Conservation (phyloP, 805 yeast genomes). For the Candida qinlingensis region DNA sequence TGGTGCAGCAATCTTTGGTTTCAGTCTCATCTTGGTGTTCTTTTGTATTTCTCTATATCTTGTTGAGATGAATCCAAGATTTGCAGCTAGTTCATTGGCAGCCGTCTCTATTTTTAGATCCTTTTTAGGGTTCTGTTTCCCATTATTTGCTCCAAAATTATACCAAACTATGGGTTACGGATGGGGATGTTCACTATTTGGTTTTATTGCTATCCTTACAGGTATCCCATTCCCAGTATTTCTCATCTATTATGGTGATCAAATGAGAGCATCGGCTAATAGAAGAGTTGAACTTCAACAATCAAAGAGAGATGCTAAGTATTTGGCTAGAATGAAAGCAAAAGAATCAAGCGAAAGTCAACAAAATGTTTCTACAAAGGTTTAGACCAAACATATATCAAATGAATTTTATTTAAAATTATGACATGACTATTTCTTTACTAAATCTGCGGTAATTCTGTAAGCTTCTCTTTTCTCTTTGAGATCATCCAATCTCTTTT, state of each 20-base stretch:
- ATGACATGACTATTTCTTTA: neutral
- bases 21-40: conserved; percentile 54
- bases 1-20: conserved; percentile 55
- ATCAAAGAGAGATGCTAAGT: conserved; percentile 38
- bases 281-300: conserved; percentile 40
- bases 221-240: conserved; percentile 64
- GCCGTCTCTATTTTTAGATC: conserved; percentile 66
- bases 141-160: conserved; percentile 56
- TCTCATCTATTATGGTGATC: conserved; percentile 50
- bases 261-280: conserved; percentile 52
- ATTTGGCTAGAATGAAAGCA: conserved; percentile 29
- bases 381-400: neutral
- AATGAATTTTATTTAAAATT: neutral
- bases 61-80: conserved; percentile 63
- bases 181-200: conserved; percentile 66
- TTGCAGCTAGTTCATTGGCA: conserved; percentile 61
- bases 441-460: conserved; percentile 11
- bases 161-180: conserved; percentile 54
- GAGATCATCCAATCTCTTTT: conserved; percentile 5
- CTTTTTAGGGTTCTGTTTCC: conserved; percentile 62
- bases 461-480: neutral
- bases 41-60: conserved; percentile 59
- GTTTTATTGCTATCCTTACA: conserved; percentile 45
- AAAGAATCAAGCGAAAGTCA: conserved; percentile 4
- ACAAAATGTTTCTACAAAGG: neutral